phyloP scores from a whole-genome alignment of 257 asterid species.

The Scutellaria baicalensis region DNA sequence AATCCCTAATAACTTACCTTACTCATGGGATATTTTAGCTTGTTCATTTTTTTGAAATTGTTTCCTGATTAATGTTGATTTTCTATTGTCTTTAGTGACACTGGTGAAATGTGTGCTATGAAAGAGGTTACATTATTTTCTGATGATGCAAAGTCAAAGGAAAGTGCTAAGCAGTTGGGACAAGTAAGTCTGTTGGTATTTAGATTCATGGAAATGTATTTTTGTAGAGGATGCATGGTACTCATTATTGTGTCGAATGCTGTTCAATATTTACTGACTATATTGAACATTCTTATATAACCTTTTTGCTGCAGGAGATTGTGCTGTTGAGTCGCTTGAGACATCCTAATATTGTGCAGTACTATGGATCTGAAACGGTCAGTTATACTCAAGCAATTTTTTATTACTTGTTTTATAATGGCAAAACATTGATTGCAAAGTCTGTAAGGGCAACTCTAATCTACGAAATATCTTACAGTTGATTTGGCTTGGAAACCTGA shows the following conservation, averaged over 20 bases:
- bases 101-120: conserved; percentile 99
- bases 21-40: neutral
- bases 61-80: conserved; percentile 12
- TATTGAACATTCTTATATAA: conserved; percentile 8
- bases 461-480: conserved; percentile 3
- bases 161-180: conserved; percentile 93
- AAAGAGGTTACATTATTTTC: conserved; percentile 93
- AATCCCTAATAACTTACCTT: neutral
- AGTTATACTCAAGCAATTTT: conserved; percentile 18
- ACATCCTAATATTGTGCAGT: conserved; percentile 95
- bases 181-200: conserved; percentile 52
- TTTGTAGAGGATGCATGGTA: neutral
- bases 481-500: conserved; percentile 11
- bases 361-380: conserved; percentile 90
- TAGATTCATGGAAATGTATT: conserved; percentile 1
- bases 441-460: neutral
- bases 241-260: neutral
- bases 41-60: conserved; percentile 4
- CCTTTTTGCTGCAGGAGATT: conserved; percentile 66
- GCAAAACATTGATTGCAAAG: neutral
- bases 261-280: neutral
- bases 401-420: neutral
- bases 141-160: conserved; percentile 93
- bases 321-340: conserved; percentile 76
- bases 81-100: conserved; percentile 51